A percentile compares a stretch with the other conserved stretches of the same genome.
These are phyloP conservation scores for Heterobasidion irregulare DNA, from an alignment of 1,284 basidiomycete genomes.

Conservation along the genomic window DNA sequence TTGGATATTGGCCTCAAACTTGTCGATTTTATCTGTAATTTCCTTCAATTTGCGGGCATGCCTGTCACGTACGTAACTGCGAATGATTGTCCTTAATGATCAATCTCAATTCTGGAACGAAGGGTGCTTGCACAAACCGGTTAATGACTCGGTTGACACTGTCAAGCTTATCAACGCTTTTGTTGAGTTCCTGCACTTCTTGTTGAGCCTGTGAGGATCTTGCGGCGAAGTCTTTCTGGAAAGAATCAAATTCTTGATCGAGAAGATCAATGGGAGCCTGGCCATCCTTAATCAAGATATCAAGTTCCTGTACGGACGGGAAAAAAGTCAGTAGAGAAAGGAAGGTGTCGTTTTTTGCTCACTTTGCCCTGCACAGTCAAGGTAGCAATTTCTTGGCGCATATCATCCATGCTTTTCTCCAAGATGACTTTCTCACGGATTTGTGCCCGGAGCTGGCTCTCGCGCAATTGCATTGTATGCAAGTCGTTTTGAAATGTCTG, in stretches of 20 bases:
- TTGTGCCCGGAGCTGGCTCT: slow-evolving; percentile 53
- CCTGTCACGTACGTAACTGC: slow-evolving; percentile 70
- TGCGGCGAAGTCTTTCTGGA: slow-evolving; percentile 43
- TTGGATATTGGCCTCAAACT: slow-evolving; percentile 51
- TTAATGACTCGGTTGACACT: slow-evolving; percentile 56
- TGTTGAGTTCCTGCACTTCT: slow-evolving; percentile 56
- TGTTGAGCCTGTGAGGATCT: slow-evolving; percentile 46
- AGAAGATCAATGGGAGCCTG: slow-evolving; percentile 63
- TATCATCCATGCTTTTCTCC: slow-evolving; percentile 52
- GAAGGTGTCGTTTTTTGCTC: not conserved
- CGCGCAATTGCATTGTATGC: slow-evolving; percentile 53
- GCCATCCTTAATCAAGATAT: slow-evolving; percentile 53
- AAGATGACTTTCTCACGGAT: slow-evolving; percentile 55
- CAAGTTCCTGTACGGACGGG: slow-evolving; percentile 44
- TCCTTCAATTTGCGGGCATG: slow-evolving; percentile 57
- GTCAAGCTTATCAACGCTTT: slow-evolving; percentile 55
- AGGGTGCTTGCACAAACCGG: slow-evolving; percentile 31
- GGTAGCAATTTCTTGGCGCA: slow-evolving; percentile 50
- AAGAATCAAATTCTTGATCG: slow-evolving; percentile 48
- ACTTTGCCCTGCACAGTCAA: slow-evolving; percentile 19
- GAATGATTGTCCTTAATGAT: not conserved
- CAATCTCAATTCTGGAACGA: not conserved
- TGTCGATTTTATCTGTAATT: slow-evolving; percentile 50
- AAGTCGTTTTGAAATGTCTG: slow-evolving; percentile 50
- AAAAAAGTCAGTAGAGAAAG: slow-evolving; percentile 2